A percentile compares a stretch with the other conserved stretches of the same genome.
Conservation (phyloP, 441 rosid genomes). For the Gossypium davidsonii region DNA sequence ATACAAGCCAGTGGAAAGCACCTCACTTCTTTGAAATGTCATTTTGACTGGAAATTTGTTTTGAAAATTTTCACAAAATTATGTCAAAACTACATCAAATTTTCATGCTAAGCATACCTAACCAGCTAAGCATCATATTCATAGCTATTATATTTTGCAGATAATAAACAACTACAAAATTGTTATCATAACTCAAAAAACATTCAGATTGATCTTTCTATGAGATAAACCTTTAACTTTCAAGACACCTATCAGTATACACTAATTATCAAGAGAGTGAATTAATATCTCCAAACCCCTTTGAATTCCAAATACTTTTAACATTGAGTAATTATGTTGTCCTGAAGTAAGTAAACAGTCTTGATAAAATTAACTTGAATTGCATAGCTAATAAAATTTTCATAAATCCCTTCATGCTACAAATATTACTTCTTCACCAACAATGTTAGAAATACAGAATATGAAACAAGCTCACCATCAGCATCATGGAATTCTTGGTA, state of each 20-base stretch:
- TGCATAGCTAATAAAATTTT: background rate
- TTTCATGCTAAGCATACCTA: background rate
- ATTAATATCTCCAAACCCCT: slow-evolving; percentile 3
- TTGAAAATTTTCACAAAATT: background rate
- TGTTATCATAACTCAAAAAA: background rate
- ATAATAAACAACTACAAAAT: background rate
- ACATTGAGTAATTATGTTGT: background rate
- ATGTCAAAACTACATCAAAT: background rate
- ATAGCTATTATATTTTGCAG: background rate
- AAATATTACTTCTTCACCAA: slow-evolving; percentile 1
- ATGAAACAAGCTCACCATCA: slow-evolving; percentile 53
- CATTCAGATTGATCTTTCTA: background rate
- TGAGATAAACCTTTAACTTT: background rate
- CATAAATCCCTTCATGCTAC: slow-evolving; percentile 2
- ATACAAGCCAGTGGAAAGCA: background rate
- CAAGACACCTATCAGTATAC: background rate
- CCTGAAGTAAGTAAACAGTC: background rate
- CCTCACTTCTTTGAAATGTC: background rate
- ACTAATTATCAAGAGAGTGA: background rate
- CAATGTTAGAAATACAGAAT: background rate
- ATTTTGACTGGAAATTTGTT: background rate
- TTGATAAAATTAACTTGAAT: background rate
- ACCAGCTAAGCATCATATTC: background rate
- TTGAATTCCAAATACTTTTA: slow-evolving; percentile 10
- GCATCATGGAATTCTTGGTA: slow-evolving; percentile 42